Base-by-base conservation (phyloP, 768 basidiomycete genomes). In the Hypholoma sublateritium region DNA sequence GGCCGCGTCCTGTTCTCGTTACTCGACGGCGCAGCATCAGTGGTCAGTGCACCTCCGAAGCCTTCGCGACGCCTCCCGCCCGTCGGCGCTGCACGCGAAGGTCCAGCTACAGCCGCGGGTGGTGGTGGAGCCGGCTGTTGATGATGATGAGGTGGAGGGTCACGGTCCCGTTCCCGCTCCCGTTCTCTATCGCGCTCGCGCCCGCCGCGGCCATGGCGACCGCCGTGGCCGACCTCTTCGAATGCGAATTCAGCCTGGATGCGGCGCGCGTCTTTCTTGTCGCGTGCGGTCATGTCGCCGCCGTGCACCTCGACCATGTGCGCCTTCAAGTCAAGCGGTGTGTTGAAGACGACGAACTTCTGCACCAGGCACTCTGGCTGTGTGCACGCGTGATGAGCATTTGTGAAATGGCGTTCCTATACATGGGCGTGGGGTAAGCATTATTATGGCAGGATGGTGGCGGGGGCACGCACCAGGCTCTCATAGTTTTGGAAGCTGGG, bases 261-360 rank as follows among this genome's bases (percentile, higher is more conserved):
- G 16, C 89, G 79, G 24, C 86, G 75, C 0, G 85, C 86, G 19
- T 88, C 88, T 56, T 80, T 84, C 62, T 81, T 84, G 63, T 89
- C 89, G 14, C 84, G 78, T 2, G 89, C 71, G 14, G 80, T 84
- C 86, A 91, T 87, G 32, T 85, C 85, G 0, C 78, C 82, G 8
- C 87, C 89, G 59, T 95, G 93, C 51, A 85, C 87, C 52, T 91
- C 87, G 9, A 98, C 87, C 74, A 89, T 87, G 69, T 99, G 97
- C 0, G 88, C 96, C 70, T 94, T 86, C 36, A 98, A 84, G 68
- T 99, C 97, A 11, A 99, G 75, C 13, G 84, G 79, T 3, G 88
- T 88, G 39, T 85, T 85, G 70, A 98, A 98, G 12, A 98, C 97
- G 58, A 98, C 91, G 61, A 99, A 99, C 73, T 97, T 98, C 64